Evolutionary conservation across 768 basidiomycete genomes (phyloP).

Genomic region (Boletus vermiculosoides): DNA sequence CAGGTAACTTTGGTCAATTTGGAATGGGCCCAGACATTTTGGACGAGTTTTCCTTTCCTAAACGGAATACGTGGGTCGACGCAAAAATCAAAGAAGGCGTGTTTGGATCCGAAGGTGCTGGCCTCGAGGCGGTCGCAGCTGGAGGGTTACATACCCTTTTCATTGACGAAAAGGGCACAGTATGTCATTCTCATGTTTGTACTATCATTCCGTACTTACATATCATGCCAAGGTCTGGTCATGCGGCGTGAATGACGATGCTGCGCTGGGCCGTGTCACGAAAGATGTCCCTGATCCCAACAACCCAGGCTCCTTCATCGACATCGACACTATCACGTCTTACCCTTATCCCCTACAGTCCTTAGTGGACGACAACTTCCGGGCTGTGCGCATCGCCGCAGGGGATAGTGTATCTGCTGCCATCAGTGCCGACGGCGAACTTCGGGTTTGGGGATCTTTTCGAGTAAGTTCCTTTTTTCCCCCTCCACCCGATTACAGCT

Average conservation of each 20-base stretch:
- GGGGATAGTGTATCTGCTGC: slow-evolving; percentile 91
- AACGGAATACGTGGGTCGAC: slow-evolving; percentile 74
- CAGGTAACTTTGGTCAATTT: slow-evolving; percentile 94
- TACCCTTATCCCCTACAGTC: slow-evolving; percentile 66
- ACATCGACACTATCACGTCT: slow-evolving; percentile 50
- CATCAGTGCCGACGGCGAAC: slow-evolving; percentile 71
- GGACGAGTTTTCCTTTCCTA: slow-evolving; percentile 74
- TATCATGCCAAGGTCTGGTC: slow-evolving; percentile 65
- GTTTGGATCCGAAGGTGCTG: slow-evolving; percentile 70
- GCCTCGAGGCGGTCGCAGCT: slow-evolving; percentile 76
- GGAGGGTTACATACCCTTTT: slow-evolving; percentile 91
- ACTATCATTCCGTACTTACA: neutral
- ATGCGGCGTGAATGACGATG: slow-evolving; percentile 86
- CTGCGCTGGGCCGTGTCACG: slow-evolving; percentile 80
- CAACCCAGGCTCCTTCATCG: slow-evolving; percentile 55
- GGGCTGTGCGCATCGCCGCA: slow-evolving; percentile 76
- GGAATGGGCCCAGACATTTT: slow-evolving; percentile 80
- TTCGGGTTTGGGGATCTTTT: slow-evolving; percentile 90
- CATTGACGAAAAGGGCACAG: slow-evolving; percentile 86
- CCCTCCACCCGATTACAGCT: neutral
- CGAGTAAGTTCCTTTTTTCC: slow-evolving; percentile 52
- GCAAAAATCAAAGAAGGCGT: slow-evolving; percentile 67
- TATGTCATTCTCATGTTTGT: slow-evolving; percentile 43
- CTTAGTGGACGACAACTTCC: slow-evolving; percentile 76
- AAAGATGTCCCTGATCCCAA: slow-evolving; percentile 57